Conservation (phyloP, 192 early-diverging fungal genomes). For the Spizellomyces punctatus region DNA sequence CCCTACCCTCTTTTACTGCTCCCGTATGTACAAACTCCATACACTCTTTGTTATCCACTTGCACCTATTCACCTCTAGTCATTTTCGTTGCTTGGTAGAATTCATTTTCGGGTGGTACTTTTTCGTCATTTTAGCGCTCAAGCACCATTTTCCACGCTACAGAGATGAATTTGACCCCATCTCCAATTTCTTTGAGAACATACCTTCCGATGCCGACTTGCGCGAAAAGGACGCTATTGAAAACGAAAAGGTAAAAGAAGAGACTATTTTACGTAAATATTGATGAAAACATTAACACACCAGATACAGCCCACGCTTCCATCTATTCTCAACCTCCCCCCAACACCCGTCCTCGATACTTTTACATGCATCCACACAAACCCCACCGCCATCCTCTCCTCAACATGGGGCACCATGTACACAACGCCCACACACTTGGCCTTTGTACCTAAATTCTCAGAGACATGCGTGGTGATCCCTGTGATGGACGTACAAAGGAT, state of each 20-base stretch:
- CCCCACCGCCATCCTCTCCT: constrained; percentile 14
- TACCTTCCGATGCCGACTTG: constrained; percentile 18
- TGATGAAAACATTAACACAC: neutral
- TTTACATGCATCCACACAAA: constrained; percentile 12
- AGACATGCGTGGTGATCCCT: neutral
- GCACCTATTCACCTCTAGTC: neutral
- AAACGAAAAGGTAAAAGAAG: neutral
- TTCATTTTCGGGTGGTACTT: constrained; percentile 18
- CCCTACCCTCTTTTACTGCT: neutral
- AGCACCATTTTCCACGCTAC: constrained; percentile 22
- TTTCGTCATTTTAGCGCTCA: constrained; percentile 21
- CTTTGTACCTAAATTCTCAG: constrained; percentile 12
- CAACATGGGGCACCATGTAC: constrained; percentile 12
- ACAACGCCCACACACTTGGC: constrained; percentile 3
- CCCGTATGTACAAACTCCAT: constrained; percentile 9
- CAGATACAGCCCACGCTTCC: neutral
- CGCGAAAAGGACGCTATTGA: neutral
- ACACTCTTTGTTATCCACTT: neutral
- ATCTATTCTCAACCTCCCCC: neutral
- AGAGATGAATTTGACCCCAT: constrained; percentile 7
- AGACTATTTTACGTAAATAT: too few relatives aligned
- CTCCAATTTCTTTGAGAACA: constrained; percentile 15
- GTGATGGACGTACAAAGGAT: constrained; percentile 1
- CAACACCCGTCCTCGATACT: neutral
- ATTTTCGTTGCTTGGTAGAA: constrained; percentile 5